These are phyloP conservation scores for Boletus bicolor DNA, from an alignment of 768 basidiomycete species.

Conservation along the genomic window DNA sequence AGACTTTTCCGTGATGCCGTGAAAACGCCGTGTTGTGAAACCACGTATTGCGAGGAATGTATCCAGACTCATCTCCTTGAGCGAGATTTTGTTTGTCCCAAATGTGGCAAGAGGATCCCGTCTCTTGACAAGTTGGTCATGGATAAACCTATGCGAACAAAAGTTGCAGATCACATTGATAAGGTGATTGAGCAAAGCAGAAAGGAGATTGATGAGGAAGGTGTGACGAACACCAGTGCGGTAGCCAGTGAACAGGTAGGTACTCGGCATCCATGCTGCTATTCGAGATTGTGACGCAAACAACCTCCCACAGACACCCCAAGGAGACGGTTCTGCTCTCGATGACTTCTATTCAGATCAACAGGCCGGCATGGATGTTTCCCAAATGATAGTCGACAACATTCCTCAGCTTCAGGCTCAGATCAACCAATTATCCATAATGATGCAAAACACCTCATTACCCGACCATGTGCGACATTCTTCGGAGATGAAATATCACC, in stretches of 20 bases:
- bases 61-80: constrained; percentile 92
- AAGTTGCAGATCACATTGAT: constrained; percentile 80
- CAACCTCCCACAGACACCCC: constrained; percentile 17
- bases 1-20: constrained; percentile 93
- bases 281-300: constrained; percentile 3
- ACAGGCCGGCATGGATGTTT: constrained; percentile 69
- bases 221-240: constrained; percentile 26
- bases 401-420: constrained; percentile 85
- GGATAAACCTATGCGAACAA: constrained; percentile 77
- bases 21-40: constrained; percentile 92
- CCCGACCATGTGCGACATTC: constrained; percentile 71
- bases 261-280: constrained; percentile 15
- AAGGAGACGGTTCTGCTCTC: constrained; percentile 33
- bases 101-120: constrained; percentile 82
- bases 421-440: constrained; percentile 72
- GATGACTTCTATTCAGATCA: constrained; percentile 74
- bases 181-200: constrained; percentile 74
- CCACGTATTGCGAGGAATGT: constrained; percentile 93
- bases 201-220: constrained; percentile 53
- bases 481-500: constrained; percentile 80
- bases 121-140: constrained; percentile 82
- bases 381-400: constrained; percentile 66
- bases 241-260: constrained; percentile 40
- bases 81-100: constrained; percentile 91
- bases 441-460: constrained; percentile 76